A percentile compares a stretch with the other conserved stretches of the same genome.
Conservation (phyloP, 805 yeast species). For the Saturnispora kantuleensis region DNA sequence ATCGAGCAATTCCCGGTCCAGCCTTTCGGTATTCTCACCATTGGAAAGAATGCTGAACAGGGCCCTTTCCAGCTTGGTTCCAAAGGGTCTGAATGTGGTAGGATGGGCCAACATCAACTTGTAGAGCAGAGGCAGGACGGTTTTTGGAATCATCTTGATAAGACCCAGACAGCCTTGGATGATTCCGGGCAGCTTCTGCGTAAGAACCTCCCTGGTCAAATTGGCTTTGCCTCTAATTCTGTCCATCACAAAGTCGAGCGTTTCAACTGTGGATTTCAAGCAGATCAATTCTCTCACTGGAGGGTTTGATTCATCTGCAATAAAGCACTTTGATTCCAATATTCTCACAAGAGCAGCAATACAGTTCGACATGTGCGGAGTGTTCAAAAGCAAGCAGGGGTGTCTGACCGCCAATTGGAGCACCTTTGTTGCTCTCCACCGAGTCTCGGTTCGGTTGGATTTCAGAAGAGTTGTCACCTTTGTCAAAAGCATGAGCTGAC, state of each 20-base stretch:
- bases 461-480: slow-evolving; percentile 34
- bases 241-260: slow-evolving; percentile 32
- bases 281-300: slow-evolving; percentile 17
- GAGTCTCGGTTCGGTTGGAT: slow-evolving; percentile 33
- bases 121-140: slow-evolving; percentile 32
- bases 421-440: slow-evolving; percentile 55
- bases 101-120: slow-evolving; percentile 47
- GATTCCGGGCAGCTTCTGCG: slow-evolving; percentile 64
- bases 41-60: slow-evolving; percentile 29
- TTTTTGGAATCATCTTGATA: slow-evolving; percentile 29
- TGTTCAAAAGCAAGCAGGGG: slow-evolving; percentile 27
- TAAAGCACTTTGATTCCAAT: slow-evolving; percentile 30
- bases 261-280: slow-evolving; percentile 30
- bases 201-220: slow-evolving; percentile 70
- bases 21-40: slow-evolving; percentile 28
- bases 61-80: slow-evolving; percentile 46
- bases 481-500: slow-evolving; percentile 40
- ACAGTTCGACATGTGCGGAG: slow-evolving; percentile 29
- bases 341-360: slow-evolving; percentile 33
- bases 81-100: slow-evolving; percentile 75
- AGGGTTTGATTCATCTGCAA: slow-evolving; percentile 24
- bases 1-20: slow-evolving; percentile 31
- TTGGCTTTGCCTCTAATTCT: slow-evolving; percentile 72
- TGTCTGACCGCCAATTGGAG: slow-evolving; percentile 28
- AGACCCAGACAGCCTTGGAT: slow-evolving; percentile 45